A percentile compares a stretch with the other conserved stretches of the same genome.
These are phyloP conservation scores for Serendipita sp. DNA, from an alignment of 768 basidiomycete species.

Conservation along the genomic window DNA sequence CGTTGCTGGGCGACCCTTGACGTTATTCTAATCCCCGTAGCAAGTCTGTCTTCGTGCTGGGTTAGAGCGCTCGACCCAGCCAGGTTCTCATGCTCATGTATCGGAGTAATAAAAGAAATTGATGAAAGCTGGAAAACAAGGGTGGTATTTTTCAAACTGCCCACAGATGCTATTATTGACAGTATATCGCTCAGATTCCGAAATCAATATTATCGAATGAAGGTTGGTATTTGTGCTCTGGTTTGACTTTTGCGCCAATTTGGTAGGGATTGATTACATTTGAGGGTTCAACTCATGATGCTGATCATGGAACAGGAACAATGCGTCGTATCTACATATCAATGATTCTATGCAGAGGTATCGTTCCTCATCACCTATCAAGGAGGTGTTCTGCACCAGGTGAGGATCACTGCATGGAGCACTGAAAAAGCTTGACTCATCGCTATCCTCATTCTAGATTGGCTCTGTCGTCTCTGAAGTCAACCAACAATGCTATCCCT, in stretches of 20 bases:
- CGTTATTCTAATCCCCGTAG: no score
- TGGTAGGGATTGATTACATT: slow-evolving; percentile 23
- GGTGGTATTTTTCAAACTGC: no score
- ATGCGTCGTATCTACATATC: slow-evolving; percentile 38
- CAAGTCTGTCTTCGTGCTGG: no score
- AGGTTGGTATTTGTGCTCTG: slow-evolving; percentile 21
- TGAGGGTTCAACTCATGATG: no score
- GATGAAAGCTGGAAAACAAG: no score
- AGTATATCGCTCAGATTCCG: slow-evolving; percentile 68
- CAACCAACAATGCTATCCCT: slow-evolving; percentile 54
- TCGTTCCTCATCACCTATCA: slow-evolving; percentile 47
- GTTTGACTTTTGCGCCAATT: slow-evolving; percentile 29
- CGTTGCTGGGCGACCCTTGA: no score
- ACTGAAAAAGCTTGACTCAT: not conserved
- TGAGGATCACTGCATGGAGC: not conserved
- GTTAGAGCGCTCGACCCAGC: not conserved
- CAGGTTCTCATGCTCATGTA: no score
- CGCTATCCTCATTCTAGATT: slow-evolving; percentile 14
- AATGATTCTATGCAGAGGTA: slow-evolving; percentile 24
- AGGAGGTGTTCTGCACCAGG: slow-evolving; percentile 72
- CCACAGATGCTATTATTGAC: no score
- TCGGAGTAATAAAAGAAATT: no score
- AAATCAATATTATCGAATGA: slow-evolving; percentile 85
- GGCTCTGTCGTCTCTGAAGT: slow-evolving; percentile 54
- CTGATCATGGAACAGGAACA: slow-evolving; percentile 18